Base-by-base conservation (phyloP, 202 grass and related monocot species). In the Setaria viridis region DNA sequence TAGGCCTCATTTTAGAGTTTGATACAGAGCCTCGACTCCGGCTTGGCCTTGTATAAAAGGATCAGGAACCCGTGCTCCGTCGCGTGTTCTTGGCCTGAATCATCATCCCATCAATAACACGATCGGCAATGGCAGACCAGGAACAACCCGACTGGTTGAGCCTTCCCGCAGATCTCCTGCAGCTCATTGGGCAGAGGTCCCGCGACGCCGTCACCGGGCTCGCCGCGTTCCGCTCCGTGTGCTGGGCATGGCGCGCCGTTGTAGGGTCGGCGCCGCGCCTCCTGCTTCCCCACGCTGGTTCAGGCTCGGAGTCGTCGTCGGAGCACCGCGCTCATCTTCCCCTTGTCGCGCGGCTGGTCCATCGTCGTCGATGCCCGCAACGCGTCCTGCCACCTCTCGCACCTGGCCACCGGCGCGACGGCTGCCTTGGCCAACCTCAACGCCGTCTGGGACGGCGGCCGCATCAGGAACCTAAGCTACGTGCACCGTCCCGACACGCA, bases 201-300 rank as follows among this genome's bases (percentile, higher is more conserved):
- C 70, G 70, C 45, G 21, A 50, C 45, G 70, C 21, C 45, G 45
- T 72, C 70, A 72, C 70, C 45, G 70, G 70, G 0, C 11, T 72
- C 6, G 0, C 45, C 70, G 12, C n/a, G 45, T 72, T 72, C 70
- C 70, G 70, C 43, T 49, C 69, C 69, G 69, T 72, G n/a, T 72
- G 69, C 69, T n/a, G 69, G n/a, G 3, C 69, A 30, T 72, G 70
- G 70, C 70, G 70, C 45, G 70, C 45, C 29, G 45, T 21, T 21
- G 25, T 72, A 30, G 45, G 21, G 2, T 45, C 45, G 2, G 68
- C 68, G 43, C 68, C 42, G 20, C 68, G 11, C 5, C 43, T 71
- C n/a, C 11, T 71, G 43, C 43, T 25, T 15, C 43, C 68, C 43
- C 68, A 25, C 25, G 25, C 25, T 25, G 0, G 25, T 25, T 25